Conservation (phyloP, 2,329 filamentous ascomycete genomes). For the Leptographium radiaticola region DNA sequence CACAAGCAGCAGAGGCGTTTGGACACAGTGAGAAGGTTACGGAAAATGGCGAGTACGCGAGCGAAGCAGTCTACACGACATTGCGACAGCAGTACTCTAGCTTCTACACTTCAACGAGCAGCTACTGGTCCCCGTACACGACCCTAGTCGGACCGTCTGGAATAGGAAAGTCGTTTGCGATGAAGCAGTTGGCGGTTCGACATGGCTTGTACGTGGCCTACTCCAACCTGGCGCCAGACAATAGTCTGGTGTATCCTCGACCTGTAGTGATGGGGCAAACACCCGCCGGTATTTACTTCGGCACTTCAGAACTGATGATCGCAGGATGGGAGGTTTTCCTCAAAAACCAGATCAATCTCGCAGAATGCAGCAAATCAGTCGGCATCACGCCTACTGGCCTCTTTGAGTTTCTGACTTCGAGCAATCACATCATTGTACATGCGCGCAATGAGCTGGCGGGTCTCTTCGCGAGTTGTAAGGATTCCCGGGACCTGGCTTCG, state of each 20-base stretch:
- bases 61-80: no score
- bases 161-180: background rate
- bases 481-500: background rate
- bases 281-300: background rate
- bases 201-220: conserved; percentile 1
- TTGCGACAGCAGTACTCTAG: no score
- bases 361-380: background rate
- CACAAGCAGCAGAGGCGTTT: no score
- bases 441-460: background rate
- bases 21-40: no score
- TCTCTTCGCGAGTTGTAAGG: no score
- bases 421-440: background rate
- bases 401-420: background rate
- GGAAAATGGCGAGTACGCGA: no score
- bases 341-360: background rate
- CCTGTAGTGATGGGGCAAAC: background rate
- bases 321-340: background rate
- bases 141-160: conserved; percentile 2
- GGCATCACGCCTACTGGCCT: background rate
- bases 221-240: background rate
- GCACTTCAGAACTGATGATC: background rate
- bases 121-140: background rate
- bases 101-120: no score
- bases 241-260: background rate
- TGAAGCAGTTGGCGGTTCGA: background rate